These are phyloP conservation scores for Aspergillus sp. DNA, from an alignment of 2,329 filamentous ascomycete species.

Conservation along the genomic window DNA sequence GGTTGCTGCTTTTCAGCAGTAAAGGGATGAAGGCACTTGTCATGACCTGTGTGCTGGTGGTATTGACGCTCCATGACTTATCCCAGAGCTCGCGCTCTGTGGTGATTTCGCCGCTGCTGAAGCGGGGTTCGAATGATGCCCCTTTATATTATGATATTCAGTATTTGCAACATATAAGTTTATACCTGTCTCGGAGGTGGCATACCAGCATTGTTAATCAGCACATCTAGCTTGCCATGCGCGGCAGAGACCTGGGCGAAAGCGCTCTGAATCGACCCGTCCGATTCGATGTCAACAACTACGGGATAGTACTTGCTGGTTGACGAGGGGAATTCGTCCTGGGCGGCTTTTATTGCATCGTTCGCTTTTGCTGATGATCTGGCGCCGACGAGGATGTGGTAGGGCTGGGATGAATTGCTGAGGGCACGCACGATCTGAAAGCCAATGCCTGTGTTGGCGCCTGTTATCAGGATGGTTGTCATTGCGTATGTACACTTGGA, in stretches of 20 bases:
- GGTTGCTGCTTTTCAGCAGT: slow-evolving; percentile 45
- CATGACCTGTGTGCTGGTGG: slow-evolving; percentile 48
- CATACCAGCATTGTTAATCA: slow-evolving; percentile 60
- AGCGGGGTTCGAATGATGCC: slow-evolving; percentile 26
- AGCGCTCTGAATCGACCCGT: slow-evolving; percentile 52
- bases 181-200: too few relatives aligned
- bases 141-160: not conserved
- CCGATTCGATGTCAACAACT: slow-evolving; percentile 55
- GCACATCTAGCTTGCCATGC: slow-evolving; percentile 50
- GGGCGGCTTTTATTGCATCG: slow-evolving; percentile 44
- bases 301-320: slow-evolving; percentile 47
- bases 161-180: not conserved
- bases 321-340: slow-evolving; percentile 41
- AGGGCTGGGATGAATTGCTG: slow-evolving; percentile 46
- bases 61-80: slow-evolving; percentile 52
- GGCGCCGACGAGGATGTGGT: slow-evolving; percentile 58
- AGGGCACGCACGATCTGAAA: slow-evolving; percentile 59
- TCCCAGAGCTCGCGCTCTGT: slow-evolving; percentile 45
- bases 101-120: slow-evolving; percentile 23
- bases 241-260: slow-evolving; percentile 43
- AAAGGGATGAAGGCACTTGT: slow-evolving; percentile 52
- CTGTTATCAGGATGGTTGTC: slow-evolving; percentile 57
- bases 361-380: slow-evolving; percentile 54
- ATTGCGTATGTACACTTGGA: too few relatives aligned
- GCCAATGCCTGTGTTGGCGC: slow-evolving; percentile 63